Conservation (phyloP, 1,139 yeast species). For the Blastobotrys serpentis region DNA sequence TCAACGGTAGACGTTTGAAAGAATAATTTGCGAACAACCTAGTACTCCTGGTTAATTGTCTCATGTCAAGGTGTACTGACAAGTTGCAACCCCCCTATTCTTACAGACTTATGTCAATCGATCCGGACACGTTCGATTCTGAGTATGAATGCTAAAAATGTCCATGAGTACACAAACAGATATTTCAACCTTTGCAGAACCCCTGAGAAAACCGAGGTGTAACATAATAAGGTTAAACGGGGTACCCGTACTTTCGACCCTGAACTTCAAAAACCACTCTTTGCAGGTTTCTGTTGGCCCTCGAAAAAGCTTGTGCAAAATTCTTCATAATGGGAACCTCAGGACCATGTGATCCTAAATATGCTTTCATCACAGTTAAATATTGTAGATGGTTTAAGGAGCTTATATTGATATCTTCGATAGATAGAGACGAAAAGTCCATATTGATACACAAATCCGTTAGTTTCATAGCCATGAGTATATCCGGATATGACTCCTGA, state of each 20-base stretch:
- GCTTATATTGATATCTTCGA: neutral
- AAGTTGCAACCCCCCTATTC: no score
- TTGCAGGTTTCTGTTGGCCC: neutral
- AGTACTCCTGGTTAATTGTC: no score
- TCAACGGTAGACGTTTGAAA: no score
- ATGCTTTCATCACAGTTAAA: neutral
- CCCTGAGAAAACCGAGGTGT: no score
- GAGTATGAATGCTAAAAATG: no score
- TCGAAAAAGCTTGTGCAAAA: neutral
- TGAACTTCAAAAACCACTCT: neutral
- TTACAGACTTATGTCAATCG: no score
- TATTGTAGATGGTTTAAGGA: neutral
- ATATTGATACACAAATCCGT: neutral
- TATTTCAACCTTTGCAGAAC: no score
- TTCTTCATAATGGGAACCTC: neutral
- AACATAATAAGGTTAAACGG: no score
- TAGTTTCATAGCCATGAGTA: neutral
- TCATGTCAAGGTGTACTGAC: no score
- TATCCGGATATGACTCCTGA: neutral
- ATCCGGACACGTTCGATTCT: no score
- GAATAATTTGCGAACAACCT: no score
- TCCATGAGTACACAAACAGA: no score
- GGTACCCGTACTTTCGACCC: neutral
- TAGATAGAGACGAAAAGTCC: neutral
- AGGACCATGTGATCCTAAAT: neutral